Percentiles rank a stretch among this genome's conserved stretches.
Evolutionary conservation across 495 filamentous ascomycete genomes (phyloP).

Genomic region (Lichenothelia convexa): DNA sequence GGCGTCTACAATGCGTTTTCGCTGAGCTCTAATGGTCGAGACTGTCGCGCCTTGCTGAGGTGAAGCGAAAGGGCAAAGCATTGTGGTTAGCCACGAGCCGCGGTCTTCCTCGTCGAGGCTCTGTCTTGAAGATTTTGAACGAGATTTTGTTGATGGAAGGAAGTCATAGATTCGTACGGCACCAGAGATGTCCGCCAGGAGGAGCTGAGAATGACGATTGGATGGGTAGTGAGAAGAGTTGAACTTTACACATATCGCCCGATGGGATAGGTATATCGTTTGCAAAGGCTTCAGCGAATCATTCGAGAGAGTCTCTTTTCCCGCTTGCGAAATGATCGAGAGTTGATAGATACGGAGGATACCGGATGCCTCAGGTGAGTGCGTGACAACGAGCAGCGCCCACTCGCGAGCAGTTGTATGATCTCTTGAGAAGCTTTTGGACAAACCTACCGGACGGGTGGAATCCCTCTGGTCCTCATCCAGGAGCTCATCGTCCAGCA

Average conservation of each 20-base stretch:
- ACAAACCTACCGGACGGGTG: neutral
- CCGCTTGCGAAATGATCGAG: conserved; percentile 16
- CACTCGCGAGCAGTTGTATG: conserved; percentile 19
- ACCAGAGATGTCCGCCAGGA: conserved; percentile 48
- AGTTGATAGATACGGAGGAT: conserved; percentile 38
- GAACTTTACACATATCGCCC: conserved; percentile 50
- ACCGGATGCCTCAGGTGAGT: conserved; percentile 50
- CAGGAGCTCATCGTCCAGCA: conserved; percentile 8
- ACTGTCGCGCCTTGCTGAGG: neutral
- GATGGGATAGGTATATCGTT: conserved; percentile 32
- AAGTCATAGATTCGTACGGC: conserved; percentile 47
- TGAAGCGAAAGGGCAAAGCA: conserved; percentile 8
- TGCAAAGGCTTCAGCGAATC: conserved; percentile 3
- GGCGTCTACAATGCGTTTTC: conserved; percentile 66
- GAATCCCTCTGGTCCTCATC: conserved; percentile 1
- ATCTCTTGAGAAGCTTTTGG: conserved; percentile 4
- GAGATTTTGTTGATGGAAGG: conserved; percentile 6
- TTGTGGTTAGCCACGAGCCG: conserved; percentile 14
- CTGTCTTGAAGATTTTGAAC: too few species aligned
- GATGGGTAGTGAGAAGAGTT: conserved; percentile 46
- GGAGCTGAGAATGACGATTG: conserved; percentile 37
- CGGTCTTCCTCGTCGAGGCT: too few species aligned
- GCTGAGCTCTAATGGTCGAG: conserved; percentile 11
- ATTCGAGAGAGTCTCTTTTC: neutral
- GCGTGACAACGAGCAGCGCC: conserved; percentile 40